Base-by-base conservation (phyloP, 2,329 filamentous ascomycete species). In the Fusarium piperis region DNA sequence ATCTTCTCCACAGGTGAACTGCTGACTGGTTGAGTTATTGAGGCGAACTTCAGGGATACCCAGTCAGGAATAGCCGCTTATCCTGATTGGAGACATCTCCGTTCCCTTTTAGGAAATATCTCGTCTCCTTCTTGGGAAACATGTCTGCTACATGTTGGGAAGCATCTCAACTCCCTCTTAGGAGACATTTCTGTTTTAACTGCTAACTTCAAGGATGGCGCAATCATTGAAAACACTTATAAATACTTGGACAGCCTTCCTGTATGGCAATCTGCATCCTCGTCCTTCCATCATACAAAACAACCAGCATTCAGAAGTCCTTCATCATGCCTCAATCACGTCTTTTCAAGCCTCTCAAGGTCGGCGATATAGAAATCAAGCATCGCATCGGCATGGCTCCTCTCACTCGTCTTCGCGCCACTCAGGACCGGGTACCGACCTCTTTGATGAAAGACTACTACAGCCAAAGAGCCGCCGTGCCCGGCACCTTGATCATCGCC, bases 381-480 rank as follows among this genome's bases (percentile, higher is more conserved):
- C 82, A 86, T 70, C 81, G 85, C 4, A 73, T 91, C 38, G 84
- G 83, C 41, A 85, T 91, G 81, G 85, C 88, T 1, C 88, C 89
- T 3, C 79, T 91, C 62, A 90, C 88, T 16, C 85, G 88, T 4
- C 83, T 83, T 69, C 84, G 87, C 35, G 83, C 81, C 44, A 80
- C 79, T 39, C 79, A 86, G 59, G 70, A 81, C 20, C 76, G 71
- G 3, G 62, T 78, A 0, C 76, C 79, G 0, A 72, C 66, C 0
- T 41, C 73, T 0, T 26, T 78, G 2, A 76, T 79, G 28, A 88
- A 91, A 7, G 76, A 81, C 28, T 85, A 87, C 77, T 87, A 87
- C 72, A 46, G 72, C 0, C 84, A 87, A 59, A 81, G 85, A 3
- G 83, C 83, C 12, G 76, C 78, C 6, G 75, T 79, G 0, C 82